These are phyloP conservation scores for Silene conica DNA, from an alignment of 148 eudicot species.

Conservation along the genomic window DNA sequence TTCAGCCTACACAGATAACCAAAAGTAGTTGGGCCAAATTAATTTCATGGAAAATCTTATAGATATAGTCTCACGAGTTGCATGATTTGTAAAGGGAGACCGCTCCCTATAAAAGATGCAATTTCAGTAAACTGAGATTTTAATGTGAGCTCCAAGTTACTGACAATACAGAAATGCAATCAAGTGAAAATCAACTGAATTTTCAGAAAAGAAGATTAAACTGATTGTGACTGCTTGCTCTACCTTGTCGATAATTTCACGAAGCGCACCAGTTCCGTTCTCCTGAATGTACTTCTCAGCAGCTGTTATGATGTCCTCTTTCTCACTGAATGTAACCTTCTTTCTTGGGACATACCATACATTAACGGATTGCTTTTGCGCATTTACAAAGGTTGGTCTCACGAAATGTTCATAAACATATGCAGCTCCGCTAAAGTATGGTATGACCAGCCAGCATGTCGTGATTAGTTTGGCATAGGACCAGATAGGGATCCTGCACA, in stretches of 20 bases:
- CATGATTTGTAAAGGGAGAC: neutral
- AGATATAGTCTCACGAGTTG: neutral
- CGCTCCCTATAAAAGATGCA: neutral
- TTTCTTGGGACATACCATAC: slow-evolving; percentile 70
- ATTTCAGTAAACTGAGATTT: too few species aligned
- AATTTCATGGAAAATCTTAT: neutral
- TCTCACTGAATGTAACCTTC: slow-evolving; percentile 49
- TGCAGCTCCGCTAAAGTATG: slow-evolving; percentile 95
- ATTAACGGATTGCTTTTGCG: slow-evolving; percentile 45
- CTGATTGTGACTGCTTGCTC: neutral
- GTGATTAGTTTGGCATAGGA: slow-evolving; percentile 68
- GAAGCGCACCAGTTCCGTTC: slow-evolving; percentile 67
- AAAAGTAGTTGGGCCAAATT: neutral
- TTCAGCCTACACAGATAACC: slow-evolving; percentile 32
- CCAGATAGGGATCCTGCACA: slow-evolving; percentile 85
- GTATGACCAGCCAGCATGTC: slow-evolving; percentile 97
- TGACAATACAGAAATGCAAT: too few species aligned
- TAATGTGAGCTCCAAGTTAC: neutral
- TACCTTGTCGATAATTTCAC: slow-evolving; percentile 59
- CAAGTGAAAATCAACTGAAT: too few species aligned
- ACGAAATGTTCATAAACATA: slow-evolving; percentile 81
- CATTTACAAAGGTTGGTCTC: slow-evolving; percentile 58
- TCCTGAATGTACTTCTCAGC: slow-evolving; percentile 76
- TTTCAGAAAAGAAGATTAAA: neutral
- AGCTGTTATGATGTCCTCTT: slow-evolving; percentile 74